phyloP scores from a whole-genome alignment of 768 basidiomycete genomes.

The Xerocomus spinulosus region DNA sequence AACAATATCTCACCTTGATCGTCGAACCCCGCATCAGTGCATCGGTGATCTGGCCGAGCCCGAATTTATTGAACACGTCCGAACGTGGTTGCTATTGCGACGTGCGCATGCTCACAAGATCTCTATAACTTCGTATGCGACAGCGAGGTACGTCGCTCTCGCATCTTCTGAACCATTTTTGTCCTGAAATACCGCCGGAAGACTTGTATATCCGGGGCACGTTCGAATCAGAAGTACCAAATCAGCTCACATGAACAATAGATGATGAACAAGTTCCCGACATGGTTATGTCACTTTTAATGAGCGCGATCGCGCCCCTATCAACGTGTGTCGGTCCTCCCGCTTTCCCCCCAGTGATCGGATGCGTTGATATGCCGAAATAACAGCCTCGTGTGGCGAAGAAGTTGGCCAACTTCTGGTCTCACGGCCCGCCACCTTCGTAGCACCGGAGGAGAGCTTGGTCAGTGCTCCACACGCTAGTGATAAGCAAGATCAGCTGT shows the following conservation, averaged over 20 bases:
- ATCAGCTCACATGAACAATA: neutral
- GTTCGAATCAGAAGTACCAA: neutral
- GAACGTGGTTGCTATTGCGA: neutral
- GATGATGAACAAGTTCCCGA: conserved; percentile 3
- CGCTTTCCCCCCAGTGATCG: neutral
- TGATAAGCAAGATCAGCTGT: neutral
- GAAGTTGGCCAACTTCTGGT: neutral
- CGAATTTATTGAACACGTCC: neutral
- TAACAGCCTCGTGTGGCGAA: neutral
- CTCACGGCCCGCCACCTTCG: neutral
- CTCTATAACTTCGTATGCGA: conserved; percentile 1
- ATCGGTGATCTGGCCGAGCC: conserved; percentile 8
- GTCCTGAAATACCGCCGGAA: neutral
- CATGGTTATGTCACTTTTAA: neutral
- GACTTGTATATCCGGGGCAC: neutral
- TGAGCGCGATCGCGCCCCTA: conserved; percentile 9
- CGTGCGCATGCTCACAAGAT: neutral
- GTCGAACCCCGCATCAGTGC: neutral
- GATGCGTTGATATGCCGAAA: conserved; percentile 6
- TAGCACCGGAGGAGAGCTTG: neutral
- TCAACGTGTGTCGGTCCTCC: conserved; percentile 1
- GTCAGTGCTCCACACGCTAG: neutral
- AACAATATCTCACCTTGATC: neutral
- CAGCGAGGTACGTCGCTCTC: neutral
- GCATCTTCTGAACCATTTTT: neutral